Percentiles rank a stretch among this genome's conserved stretches.
Evolutionary conservation across 345 rosid species (phyloP).

Genomic region (Eucalyptus pumila): DNA sequence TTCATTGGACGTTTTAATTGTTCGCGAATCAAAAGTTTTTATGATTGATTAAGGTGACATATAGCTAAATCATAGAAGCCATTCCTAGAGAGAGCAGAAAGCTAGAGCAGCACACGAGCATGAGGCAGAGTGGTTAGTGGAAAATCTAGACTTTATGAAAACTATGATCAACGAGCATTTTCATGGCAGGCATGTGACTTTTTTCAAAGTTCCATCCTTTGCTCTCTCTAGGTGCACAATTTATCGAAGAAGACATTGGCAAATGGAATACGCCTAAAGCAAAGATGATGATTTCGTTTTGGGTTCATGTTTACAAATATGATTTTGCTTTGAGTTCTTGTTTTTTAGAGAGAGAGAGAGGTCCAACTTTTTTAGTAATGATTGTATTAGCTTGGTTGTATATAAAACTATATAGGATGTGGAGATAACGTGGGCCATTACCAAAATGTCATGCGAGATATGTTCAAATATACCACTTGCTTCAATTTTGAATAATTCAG

Average conservation of each 20-base stretch:
- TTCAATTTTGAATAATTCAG: fast-evolving
- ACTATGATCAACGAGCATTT: neutral
- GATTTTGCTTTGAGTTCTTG: neutral
- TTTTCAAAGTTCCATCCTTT: neutral
- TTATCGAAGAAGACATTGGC: neutral
- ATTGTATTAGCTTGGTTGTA: neutral
- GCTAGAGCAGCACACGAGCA: neutral
- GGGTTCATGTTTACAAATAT: neutral
- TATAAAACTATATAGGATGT: neutral
- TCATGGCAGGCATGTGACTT: neutral
- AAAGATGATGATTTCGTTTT: neutral
- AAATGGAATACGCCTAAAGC: neutral
- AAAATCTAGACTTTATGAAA: neutral
- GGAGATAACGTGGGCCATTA: neutral
- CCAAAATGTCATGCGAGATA: neutral
- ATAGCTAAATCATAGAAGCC: neutral
- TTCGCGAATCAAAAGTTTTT: neutral
- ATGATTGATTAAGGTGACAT: neutral
- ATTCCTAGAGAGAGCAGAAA: neutral
- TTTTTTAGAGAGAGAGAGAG: neutral
- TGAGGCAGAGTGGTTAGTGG: neutral
- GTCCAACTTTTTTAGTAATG: neutral
- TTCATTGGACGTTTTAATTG: neutral
- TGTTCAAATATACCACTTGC: neutral
- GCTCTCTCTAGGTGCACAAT: neutral